Evolutionary conservation across 768 basidiomycete genomes (phyloP), one percentile per base, ranked within the genome.

Genomic region (Serpula lacrymans): DNA sequence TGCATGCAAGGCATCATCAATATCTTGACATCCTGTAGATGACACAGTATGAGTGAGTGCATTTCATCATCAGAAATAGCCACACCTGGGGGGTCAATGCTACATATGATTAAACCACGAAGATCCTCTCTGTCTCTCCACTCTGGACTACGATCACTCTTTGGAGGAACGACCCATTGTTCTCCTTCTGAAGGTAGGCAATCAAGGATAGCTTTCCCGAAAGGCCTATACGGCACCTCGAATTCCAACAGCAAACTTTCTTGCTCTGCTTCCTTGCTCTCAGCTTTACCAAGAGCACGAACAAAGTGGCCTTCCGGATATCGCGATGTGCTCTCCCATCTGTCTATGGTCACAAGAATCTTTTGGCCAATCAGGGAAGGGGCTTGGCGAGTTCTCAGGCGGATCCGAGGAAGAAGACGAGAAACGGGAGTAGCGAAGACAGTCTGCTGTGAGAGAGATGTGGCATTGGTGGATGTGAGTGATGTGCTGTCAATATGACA

Each of bases 221-320:
- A 99, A 2, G 96, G 91, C 47, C 95, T 61, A 58, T 98, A 97
- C 1, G 93, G 92, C 6, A 97, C 91, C 39, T 96, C 96, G 57
- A 85, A 98, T 60, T 99, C 95, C 21, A 98, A 65, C 51, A 99
- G 59, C 41, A 99, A 55, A 57, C 88, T 90, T 63, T 98, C 95
- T 58, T 93, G 87, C 54, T 98, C 95, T 0, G 94, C 94, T 58
- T 95, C 93, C 60, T 97, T 96, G 59, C 86, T 88, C 54, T 93
- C 95, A 0, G 82, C 90, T 52, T 79, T 81, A 2, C 96, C 96
- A 1, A 99, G 74, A 0, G 91, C 81, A 29, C 95, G 81, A 16
- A 98, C 94, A 48, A 99, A 91, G 58, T 99, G 96, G 0, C 96
- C 96, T 53, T 97, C 94, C 0, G 96, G 96, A 56, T 97, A 96